A percentile compares a stretch with the other conserved stretches of the same genome.
These are phyloP conservation scores for Tetrapisispora arboricola DNA, from an alignment of 805 yeast species.

Conservation along the genomic window DNA sequence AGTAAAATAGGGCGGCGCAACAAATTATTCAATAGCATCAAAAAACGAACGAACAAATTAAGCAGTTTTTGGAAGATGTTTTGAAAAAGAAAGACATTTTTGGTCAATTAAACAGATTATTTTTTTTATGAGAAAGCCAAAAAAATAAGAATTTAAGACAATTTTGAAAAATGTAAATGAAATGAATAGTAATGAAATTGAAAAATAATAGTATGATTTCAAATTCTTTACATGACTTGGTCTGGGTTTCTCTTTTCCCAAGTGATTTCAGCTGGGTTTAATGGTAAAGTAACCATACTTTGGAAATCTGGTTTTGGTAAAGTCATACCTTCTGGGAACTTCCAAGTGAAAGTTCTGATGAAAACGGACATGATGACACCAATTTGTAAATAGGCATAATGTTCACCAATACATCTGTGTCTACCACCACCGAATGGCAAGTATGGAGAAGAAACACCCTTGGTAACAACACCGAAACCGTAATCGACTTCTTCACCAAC, in stretches of 20 bases:
- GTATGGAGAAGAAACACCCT: constrained; percentile 93
- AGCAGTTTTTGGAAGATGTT: too few species aligned
- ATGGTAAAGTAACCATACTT: constrained; percentile 89
- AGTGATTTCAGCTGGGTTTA: constrained; percentile 56
- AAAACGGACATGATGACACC: constrained; percentile 72
- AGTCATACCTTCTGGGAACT: constrained; percentile 42
- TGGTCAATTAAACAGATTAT: not conserved
- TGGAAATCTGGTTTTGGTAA: constrained; percentile 68
- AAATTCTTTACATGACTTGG: constrained; percentile 9
- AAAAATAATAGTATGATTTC: not conserved
- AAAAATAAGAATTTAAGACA: not conserved
- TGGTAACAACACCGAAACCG: constrained; percentile 93
- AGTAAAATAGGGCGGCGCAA: constrained; percentile 2
- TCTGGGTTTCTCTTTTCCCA: constrained; percentile 56
- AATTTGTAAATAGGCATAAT: constrained; percentile 89
- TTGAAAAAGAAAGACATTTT: too few species aligned
- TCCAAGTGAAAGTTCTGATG: constrained; percentile 72
- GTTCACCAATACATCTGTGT: constrained; percentile 99
- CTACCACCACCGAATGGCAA: constrained; percentile 99
- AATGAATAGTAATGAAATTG: not conserved
- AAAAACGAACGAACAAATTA: too few species aligned
- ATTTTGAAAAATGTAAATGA: not conserved
- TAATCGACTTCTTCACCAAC: constrained; percentile 53
- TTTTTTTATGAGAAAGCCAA: not conserved
- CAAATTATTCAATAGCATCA: constrained; percentile 1